phyloP scores from a whole-genome alignment of 768 basidiomycete species.

The Rhodotorula babjevae region DNA sequence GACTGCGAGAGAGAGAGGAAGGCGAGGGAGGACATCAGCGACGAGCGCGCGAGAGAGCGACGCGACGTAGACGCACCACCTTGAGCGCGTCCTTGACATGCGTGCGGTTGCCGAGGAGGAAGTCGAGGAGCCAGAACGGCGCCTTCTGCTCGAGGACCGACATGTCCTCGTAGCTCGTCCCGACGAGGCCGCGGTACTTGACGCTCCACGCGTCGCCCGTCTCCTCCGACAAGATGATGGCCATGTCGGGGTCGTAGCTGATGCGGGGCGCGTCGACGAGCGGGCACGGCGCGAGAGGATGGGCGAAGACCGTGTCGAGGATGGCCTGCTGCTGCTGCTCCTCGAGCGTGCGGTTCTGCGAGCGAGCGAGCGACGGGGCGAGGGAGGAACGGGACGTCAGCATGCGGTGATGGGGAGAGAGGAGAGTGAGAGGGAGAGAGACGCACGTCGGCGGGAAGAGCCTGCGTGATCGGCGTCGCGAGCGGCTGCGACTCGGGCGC shows the following conservation, averaged over 20 bases:
- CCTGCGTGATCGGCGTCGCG: background rate
- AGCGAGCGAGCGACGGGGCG: no score
- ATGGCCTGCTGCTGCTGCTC: conserved; percentile 46
- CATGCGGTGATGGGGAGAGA: background rate
- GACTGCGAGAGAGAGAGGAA: conserved; percentile 43
- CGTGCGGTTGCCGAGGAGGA: conserved; percentile 62
- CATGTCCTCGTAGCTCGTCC: conserved; percentile 56
- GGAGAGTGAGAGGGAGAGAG: background rate
- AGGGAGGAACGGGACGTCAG: no score
- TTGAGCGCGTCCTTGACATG: conserved; percentile 58
- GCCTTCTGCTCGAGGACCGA: conserved; percentile 65
- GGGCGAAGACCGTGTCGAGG: conserved; percentile 47
- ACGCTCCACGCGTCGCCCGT: conserved; percentile 61
- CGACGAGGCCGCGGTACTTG: conserved; percentile 68
- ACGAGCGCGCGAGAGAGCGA: background rate
- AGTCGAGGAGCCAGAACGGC: conserved; percentile 86
- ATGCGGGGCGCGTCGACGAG: conserved; percentile 68
- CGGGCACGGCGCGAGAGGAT: conserved; percentile 58
- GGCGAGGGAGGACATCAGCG: background rate
- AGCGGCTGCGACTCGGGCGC: conserved; percentile 37
- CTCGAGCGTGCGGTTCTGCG: conserved; percentile 31
- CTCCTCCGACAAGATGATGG: conserved; percentile 77
- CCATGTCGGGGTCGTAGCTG: conserved; percentile 58
- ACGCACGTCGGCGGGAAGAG: conserved; percentile 32
- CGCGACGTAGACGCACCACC: conserved; percentile 52